Evolutionary conservation across 2,329 filamentous ascomycete genomes (phyloP).

Genomic region (Paraphoma chrysanthemicola): DNA sequence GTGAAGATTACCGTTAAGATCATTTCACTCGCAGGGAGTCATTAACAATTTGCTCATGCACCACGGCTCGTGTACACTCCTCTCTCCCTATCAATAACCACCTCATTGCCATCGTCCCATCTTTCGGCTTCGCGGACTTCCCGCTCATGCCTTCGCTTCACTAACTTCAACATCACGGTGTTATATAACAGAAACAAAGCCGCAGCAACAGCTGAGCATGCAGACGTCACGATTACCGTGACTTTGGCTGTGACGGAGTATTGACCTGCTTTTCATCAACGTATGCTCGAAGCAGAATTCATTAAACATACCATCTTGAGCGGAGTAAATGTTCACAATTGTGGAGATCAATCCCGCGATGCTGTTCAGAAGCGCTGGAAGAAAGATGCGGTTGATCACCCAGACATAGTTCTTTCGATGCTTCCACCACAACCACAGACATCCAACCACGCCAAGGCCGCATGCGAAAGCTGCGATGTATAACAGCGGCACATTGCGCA

Average conservation of each 20-base stretch:
- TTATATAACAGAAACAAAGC: conserved; percentile 48
- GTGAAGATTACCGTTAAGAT: too few species aligned
- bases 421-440: conserved; percentile 53
- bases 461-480: conserved; percentile 55
- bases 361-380: conserved; percentile 54
- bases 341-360: conserved; percentile 60
- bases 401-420: conserved; percentile 61
- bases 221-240: conserved; percentile 47
- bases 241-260: conserved; percentile 50
- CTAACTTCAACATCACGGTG: conserved; percentile 39
- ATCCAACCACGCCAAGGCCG: conserved; percentile 50
- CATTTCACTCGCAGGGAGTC: too few species aligned
- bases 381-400: conserved; percentile 60
- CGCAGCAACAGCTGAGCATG: conserved; percentile 42
- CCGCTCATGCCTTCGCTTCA: conserved; percentile 41
- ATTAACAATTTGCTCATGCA: neutral
- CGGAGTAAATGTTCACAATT: conserved; percentile 58
- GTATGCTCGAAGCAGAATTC: neutral
- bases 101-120: neutral
- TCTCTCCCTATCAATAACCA: neutral
- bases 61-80: neutral
- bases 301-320: conserved; percentile 50
- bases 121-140: conserved; percentile 33
- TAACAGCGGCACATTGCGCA: conserved; percentile 51
- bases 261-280: conserved; percentile 16